Evolutionary conservation across 2,329 filamentous ascomycete genomes (phyloP).

Genomic region (Harringtonia aguacate): DNA sequence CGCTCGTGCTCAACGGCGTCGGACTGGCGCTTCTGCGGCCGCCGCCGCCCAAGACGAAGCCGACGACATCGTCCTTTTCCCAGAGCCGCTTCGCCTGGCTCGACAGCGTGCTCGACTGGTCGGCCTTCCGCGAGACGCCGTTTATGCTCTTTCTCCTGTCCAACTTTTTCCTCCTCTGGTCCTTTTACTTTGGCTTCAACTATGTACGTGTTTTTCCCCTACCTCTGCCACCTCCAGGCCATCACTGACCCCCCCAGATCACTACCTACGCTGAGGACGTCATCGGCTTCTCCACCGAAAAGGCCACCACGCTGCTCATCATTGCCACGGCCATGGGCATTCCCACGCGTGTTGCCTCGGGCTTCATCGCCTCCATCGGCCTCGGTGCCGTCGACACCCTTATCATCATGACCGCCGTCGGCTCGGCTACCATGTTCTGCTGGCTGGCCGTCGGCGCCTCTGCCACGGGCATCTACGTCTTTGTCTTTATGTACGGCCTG

Average conservation of each 20-base stretch:
- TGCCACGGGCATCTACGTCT: conserved; percentile 28
- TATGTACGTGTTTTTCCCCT: conserved; percentile 22
- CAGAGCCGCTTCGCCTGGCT: not conserved
- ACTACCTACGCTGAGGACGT: conserved; percentile 22
- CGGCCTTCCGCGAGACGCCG: conserved; percentile 36
- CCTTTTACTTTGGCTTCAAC: conserved; percentile 43
- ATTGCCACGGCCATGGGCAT: conserved; percentile 47
- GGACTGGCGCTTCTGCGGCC: conserved; percentile 33
- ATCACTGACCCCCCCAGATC: conserved; percentile 12
- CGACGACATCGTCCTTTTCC: no score
- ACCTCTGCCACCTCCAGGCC: not conserved
- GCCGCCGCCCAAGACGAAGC: conserved; percentile 11
- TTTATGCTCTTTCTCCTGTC: conserved; percentile 30
- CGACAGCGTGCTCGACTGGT: conserved; percentile 19
- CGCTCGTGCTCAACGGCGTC: conserved; percentile 32
- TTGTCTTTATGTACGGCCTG: conserved; percentile 33
- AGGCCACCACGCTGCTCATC: conserved; percentile 43
- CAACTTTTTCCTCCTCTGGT: conserved; percentile 32
- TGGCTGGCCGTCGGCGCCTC: conserved; percentile 42
- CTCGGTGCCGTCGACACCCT: conserved; percentile 46
- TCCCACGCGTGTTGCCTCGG: conserved; percentile 39
- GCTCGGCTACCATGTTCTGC: conserved; percentile 21
- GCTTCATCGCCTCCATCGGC: conserved; percentile 38
- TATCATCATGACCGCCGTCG: conserved; percentile 27
- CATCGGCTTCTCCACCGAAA: conserved; percentile 32